Percentiles rank a stretch among this genome's conserved stretches.
Conservation (phyloP, 495 filamentous ascomycete species). For the Cercophora sp. region DNA sequence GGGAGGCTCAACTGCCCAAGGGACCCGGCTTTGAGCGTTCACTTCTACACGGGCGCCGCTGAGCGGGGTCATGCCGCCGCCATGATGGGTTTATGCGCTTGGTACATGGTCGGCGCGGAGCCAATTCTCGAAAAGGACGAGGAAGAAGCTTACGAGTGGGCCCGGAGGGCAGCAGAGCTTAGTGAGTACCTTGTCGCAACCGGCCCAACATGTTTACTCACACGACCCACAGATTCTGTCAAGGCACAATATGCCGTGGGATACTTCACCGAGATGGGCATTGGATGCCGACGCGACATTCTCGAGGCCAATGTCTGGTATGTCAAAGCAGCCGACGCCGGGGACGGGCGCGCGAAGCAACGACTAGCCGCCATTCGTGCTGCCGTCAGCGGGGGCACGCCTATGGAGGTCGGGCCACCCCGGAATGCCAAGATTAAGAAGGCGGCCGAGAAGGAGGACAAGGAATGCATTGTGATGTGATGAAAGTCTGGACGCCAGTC, state of each 20-base stretch:
- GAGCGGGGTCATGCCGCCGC: conserved; percentile 76
- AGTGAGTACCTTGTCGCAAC: conserved; percentile 52
- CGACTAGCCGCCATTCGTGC: conserved; percentile 80
- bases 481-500: not conserved
- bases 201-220: conserved; percentile 15
- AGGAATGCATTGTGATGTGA: conserved; percentile 61
- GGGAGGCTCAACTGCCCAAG: conserved; percentile 80
- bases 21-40: conserved; percentile 90
- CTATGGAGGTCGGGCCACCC: conserved; percentile 48
- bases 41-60: conserved; percentile 93
- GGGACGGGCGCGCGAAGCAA: conserved; percentile 83
- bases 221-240: conserved; percentile 57
- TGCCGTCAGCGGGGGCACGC: conserved; percentile 70
- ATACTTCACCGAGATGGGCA: conserved; percentile 98
- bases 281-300: conserved; percentile 87
- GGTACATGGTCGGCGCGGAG: conserved; percentile 95
- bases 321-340: conserved; percentile 88
- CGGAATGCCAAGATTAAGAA: conserved; percentile 51
- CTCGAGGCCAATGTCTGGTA: conserved; percentile 98
- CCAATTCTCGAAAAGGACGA: conserved; percentile 93
- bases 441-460: conserved; percentile 43
- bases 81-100: conserved; percentile 99
- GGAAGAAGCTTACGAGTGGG: conserved; percentile 96
- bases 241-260: conserved; percentile 95
- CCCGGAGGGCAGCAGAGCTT: conserved; percentile 73